phyloP scores from a whole-genome alignment of 2,329 filamentous ascomycete genomes.

The Seiridium cupressi region DNA sequence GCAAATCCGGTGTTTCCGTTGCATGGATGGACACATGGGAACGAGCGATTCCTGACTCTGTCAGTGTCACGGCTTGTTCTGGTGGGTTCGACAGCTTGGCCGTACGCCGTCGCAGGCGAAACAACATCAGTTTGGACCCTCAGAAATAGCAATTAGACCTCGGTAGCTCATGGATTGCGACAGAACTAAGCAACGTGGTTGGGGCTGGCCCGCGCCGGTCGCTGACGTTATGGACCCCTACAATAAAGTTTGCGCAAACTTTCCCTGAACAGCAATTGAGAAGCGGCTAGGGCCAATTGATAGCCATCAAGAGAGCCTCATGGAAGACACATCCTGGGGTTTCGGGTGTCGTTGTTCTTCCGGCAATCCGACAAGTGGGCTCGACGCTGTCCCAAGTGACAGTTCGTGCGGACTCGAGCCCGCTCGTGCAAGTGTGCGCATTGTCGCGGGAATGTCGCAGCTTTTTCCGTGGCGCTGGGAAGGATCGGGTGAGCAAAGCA shows the following conservation, averaged over 20 bases:
- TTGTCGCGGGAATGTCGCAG: not conserved
- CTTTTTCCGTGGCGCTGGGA: not conserved
- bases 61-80: not conserved
- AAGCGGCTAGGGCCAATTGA: not conserved
- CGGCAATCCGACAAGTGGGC: not conserved
- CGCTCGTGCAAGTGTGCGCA: not conserved
- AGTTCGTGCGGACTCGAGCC: not conserved
- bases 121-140: not conserved
- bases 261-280: conserved; percentile 7
- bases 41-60: not conserved
- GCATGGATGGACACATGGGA: not conserved
- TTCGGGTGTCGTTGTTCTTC: not conserved
- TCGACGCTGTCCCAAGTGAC: not conserved
- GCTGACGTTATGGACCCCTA: not conserved
- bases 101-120: not conserved
- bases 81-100: not conserved
- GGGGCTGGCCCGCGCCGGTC: not conserved
- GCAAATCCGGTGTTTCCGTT: not conserved
- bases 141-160: not conserved
- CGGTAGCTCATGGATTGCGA: not conserved
- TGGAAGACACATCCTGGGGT: not conserved
- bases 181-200: not conserved
- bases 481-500: too few species aligned
- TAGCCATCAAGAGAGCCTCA: not conserved
- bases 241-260: not conserved